Evolutionary conservation across 2,329 filamentous ascomycete genomes (phyloP).

Genomic region (Bretziella fagacearum): DNA sequence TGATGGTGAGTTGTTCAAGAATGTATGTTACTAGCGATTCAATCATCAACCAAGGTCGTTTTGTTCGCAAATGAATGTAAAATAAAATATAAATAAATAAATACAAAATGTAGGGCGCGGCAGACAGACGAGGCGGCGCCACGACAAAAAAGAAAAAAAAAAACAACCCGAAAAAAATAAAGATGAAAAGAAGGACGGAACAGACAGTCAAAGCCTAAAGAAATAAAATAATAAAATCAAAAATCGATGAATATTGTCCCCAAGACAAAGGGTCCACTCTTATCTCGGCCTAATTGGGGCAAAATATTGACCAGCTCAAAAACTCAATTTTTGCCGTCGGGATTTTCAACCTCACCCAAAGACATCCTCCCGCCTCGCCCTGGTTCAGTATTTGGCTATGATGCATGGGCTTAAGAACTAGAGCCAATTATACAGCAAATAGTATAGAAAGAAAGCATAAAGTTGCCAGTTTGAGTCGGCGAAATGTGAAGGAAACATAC

Average conservation of each 20-base stretch:
- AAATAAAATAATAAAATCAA: not conserved
- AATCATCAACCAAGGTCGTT: not conserved
- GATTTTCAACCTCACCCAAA: too few species aligned
- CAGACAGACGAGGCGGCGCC: conserved; percentile 4
- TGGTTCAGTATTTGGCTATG: too few species aligned
- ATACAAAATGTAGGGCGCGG: not conserved
- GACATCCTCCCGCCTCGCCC: too few species aligned
- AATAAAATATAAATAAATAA: not conserved
- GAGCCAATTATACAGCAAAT: too few species aligned
- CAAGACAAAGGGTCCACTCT: not conserved
- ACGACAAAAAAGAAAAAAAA: conserved; percentile 7
- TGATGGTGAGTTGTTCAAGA: not conserved
- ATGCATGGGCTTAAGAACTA: too few species aligned
- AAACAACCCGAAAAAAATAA: not conserved
- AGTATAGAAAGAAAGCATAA: too few species aligned
- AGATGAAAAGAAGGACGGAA: not conserved
- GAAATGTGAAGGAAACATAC: too few species aligned
- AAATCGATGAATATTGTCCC: too few species aligned
- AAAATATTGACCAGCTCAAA: not conserved
- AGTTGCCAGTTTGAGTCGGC: too few species aligned
- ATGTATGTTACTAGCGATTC: not conserved
- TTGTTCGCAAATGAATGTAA: not conserved
- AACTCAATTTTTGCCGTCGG: too few species aligned
- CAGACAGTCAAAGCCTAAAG: not conserved
- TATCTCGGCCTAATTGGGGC: not conserved